Evolutionary conservation across 1,284 basidiomycete genomes (phyloP).

Genomic region (Ceratobasidium sp.): DNA sequence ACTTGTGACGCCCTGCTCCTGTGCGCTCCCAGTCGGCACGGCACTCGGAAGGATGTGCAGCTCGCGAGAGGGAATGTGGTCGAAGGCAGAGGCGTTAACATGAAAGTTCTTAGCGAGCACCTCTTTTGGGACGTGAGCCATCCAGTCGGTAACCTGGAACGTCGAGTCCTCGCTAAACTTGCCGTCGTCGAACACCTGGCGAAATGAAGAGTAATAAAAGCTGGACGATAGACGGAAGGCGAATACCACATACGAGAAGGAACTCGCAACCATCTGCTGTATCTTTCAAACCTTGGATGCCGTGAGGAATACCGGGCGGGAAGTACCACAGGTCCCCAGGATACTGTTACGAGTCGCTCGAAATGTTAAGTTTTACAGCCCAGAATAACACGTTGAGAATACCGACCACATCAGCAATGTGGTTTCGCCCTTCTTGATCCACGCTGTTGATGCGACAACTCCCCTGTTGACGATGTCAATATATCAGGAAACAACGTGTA

Average conservation of each 20-base stretch:
- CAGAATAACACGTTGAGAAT: conserved; percentile 49
- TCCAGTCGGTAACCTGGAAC: conserved; percentile 67
- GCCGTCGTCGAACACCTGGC: conserved; percentile 73
- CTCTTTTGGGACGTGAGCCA: conserved; percentile 70
- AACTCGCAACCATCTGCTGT: conserved; percentile 73
- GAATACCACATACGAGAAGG: conserved; percentile 65
- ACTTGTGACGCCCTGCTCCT: conserved; percentile 58
- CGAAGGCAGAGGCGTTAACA: conserved; percentile 40
- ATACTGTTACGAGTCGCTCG: conserved; percentile 20
- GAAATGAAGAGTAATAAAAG: too few relatives aligned
- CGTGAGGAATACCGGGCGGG: conserved; percentile 74
- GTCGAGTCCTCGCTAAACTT: conserved; percentile 76
- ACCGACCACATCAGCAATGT: conserved; percentile 67
- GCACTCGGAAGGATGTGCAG: conserved; percentile 50
- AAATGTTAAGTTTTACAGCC: not conserved
- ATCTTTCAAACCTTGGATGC: conserved; percentile 74
- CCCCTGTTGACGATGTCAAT: conserved; percentile 60
- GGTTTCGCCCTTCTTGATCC: conserved; percentile 71
- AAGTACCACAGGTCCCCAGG: conserved; percentile 66
- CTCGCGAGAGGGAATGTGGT: conserved; percentile 60
- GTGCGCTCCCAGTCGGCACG: not conserved
- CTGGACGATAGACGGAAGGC: conserved; percentile 16
- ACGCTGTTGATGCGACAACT: conserved; percentile 72
- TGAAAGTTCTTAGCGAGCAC: conserved; percentile 61
- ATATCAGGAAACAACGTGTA: too few relatives aligned